phyloP scores from a whole-genome alignment of 306 rosid species.

The Cucurbita pepo region DNA sequence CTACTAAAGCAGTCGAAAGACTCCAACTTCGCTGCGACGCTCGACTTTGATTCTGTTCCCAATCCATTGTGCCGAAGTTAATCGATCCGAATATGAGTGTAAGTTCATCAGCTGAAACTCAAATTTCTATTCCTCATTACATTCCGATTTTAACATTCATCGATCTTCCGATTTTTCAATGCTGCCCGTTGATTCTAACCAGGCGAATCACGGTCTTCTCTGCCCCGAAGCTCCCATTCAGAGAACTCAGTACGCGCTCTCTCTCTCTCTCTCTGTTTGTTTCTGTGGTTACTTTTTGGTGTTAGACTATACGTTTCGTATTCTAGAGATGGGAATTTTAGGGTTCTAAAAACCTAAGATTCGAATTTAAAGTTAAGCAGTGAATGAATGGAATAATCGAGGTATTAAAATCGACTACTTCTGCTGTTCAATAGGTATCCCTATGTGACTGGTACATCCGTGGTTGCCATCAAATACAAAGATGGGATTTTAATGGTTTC shows the following conservation, averaged over 20 bases:
- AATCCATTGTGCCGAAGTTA: neutral
- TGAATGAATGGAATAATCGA: neutral
- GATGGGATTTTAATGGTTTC: slow-evolving; percentile 92
- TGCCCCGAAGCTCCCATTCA: slow-evolving; percentile 26
- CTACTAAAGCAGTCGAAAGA: neutral
- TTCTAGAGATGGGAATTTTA: neutral
- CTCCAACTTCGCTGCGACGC: neutral
- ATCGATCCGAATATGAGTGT: slow-evolving; percentile 9
- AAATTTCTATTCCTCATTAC: neutral
- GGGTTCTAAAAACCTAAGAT: neutral
- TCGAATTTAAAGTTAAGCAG: neutral
- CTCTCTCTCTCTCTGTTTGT: neutral
- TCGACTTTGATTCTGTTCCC: neutral
- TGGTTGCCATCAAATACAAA: slow-evolving; percentile 79
- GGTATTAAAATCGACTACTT: neutral
- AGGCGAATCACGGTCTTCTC: slow-evolving; percentile 9
- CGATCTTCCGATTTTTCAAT: neutral
- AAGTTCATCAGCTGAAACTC: neutral
- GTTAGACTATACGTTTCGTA: neutral
- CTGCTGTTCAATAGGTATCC: slow-evolving; percentile 40
- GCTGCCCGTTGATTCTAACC: slow-evolving; percentile 23
- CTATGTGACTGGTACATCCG: slow-evolving; percentile 84
- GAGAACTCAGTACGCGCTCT: slow-evolving; percentile 46
- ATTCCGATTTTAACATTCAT: neutral
- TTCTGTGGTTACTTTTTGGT: neutral